Percentiles rank a stretch among this genome's conserved stretches.
These are phyloP conservation scores for Neostapfia colusana DNA, from an alignment of 176 grass and related monocot genomes.

Conservation along the genomic window DNA sequence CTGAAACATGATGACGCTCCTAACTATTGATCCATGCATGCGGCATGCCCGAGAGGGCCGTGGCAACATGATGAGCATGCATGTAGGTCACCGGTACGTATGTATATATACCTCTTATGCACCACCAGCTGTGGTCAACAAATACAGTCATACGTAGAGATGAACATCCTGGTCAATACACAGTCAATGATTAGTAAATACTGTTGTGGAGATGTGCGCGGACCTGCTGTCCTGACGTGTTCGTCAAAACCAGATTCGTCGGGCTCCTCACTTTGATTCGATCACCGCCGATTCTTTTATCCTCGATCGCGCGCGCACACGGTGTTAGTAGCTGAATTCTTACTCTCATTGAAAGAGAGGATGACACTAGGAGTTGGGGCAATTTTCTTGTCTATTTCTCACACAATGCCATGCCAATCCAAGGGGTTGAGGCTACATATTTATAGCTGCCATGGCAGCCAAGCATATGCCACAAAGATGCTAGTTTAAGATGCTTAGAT, in stretches of 20 bases:
- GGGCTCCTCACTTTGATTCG: constrained; percentile 37
- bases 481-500: too few relatives aligned
- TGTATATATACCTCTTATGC: background rate
- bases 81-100: background rate
- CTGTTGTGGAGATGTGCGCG: background rate
- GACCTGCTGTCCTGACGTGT: constrained; percentile 48
- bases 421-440: too few relatives aligned
- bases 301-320: constrained; percentile 33
- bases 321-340: too few relatives aligned
- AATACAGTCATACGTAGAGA: background rate
- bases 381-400: too few relatives aligned
- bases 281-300: constrained; percentile 39
- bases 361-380: too few relatives aligned
- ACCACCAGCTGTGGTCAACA: background rate
- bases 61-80: background rate
- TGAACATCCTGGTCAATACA: constrained; percentile 7
- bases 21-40: constrained; percentile 13
- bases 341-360: too few relatives aligned
- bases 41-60: background rate
- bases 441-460: too few relatives aligned
- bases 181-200: constrained; percentile 10
- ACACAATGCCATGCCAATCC: too few relatives aligned
- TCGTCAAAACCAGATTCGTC: constrained; percentile 78
- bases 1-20: constrained; percentile 19
- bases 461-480: too few relatives aligned